Evolutionary conservation across 129 eudicot genomes (phyloP).

Genomic region (Ambrosia artemisiifolia): DNA sequence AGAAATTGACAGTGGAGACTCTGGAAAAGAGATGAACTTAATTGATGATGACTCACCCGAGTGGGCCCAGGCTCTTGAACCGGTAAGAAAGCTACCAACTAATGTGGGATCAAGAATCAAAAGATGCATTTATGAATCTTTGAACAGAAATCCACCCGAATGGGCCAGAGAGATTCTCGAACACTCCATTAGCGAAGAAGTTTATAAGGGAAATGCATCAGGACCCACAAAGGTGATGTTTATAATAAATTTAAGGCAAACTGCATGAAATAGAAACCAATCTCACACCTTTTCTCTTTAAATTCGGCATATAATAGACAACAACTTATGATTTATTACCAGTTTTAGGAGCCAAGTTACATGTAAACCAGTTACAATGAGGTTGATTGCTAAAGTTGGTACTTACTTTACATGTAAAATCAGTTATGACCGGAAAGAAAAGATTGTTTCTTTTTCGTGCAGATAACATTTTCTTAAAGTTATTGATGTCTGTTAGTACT

Average conservation of each 20-base stretch:
- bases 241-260: background rate
- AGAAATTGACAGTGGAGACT: slow-evolving; percentile 46
- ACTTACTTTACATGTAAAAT: background rate
- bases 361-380: background rate
- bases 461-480: background rate
- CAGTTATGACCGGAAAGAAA: background rate
- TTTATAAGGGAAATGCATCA: slow-evolving; percentile 96
- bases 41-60: slow-evolving; percentile 55
- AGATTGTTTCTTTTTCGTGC: background rate
- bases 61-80: slow-evolving; percentile 88
- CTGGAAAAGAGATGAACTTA: slow-evolving; percentile 31
- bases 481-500: background rate
- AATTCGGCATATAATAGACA: too few relatives aligned
- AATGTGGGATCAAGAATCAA: slow-evolving; percentile 95
- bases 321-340: background rate
- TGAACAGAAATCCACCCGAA: slow-evolving; percentile 74
- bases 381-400: background rate
- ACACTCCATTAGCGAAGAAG: slow-evolving; percentile 85
- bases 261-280: background rate
- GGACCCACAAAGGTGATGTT: slow-evolving; percentile 92
- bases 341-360: too few relatives aligned
- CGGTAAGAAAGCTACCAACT: slow-evolving; percentile 91
- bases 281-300: background rate
- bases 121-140: slow-evolving; percentile 64
- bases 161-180: slow-evolving; percentile 76